Base-by-base conservation (phyloP, 331 rosid species). In the Saraca asoca region DNA sequence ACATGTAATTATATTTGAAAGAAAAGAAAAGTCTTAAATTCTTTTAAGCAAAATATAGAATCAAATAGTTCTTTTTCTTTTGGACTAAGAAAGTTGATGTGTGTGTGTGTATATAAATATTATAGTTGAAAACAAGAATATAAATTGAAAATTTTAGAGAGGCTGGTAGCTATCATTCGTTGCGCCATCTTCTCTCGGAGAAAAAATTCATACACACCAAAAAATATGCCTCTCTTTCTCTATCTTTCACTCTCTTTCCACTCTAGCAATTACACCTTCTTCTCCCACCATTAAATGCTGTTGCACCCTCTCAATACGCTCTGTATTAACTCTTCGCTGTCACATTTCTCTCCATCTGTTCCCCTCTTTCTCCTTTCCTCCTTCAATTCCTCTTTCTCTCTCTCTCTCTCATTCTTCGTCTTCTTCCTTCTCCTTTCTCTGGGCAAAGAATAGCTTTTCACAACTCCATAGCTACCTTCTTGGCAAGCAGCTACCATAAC, bases 231-330 rank as follows among this genome's bases (percentile, higher is more conserved):
- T 79, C 68, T 76, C 72, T 66, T 73, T 59, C 66, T 68, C 80
- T 65, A 70, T 53, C 70, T 33, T 51, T 61, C 43, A 71, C 51
- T 55, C 45, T 68, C 15, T 48, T 48, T 58, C 37, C 51, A 24
- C 51, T 14, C 38, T 24, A 7, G 86, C 95, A 89, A 87, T 87
- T 85, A 89, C 91, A 82, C 89, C 96, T 59, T 78, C 76, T 79
- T 62, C 84, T 66, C 80, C 67, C 84, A 63, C 89, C 87, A 94
- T 90, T 94, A 54, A 94, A 88, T 94, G 97, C 99, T 81, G 66
- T 94, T 78, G 97, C 97, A 94, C 88, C 96, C 95, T 90, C 98
- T 85, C 96, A 82, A 85, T 77, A 75, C 91, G 84, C 91, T 85
- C 95, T 83, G 91, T 95, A 93, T 82, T 93, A 63, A 93, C 97